phyloP scores from a whole-genome alignment of 495 filamentous ascomycete genomes.

The Xylaria sp. region DNA sequence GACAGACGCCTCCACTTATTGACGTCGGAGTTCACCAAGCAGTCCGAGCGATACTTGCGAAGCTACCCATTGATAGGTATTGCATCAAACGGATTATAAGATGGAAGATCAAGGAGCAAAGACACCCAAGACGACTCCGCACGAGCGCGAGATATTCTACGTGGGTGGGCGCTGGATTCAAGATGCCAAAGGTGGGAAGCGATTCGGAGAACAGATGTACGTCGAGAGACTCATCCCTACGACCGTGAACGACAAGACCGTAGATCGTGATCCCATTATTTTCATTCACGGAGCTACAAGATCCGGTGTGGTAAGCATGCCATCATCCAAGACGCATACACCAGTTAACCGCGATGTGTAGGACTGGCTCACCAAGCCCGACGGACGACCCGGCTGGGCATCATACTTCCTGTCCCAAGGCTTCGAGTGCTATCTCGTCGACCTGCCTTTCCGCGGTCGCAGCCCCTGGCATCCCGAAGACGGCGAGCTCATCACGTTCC shows the following conservation, averaged over 20 bases:
- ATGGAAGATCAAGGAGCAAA: constrained; percentile 10
- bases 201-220: constrained; percentile 60
- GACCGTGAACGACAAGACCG: constrained; percentile 23
- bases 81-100: not conserved
- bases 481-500: constrained; percentile 33
- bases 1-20: not conserved
- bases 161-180: constrained; percentile 55
- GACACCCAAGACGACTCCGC: not conserved
- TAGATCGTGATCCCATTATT: constrained; percentile 53
- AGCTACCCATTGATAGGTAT: not conserved
- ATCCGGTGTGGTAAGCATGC: constrained; percentile 55
- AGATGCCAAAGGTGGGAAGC: constrained; percentile 43
- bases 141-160: constrained; percentile 53
- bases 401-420: constrained; percentile 56
- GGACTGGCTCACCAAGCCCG: constrained; percentile 60
- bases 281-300: constrained; percentile 62
- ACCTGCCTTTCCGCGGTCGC: constrained; percentile 50
- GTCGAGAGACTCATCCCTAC: constrained; percentile 60
- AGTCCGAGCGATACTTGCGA: not conserved
- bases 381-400: constrained; percentile 59
- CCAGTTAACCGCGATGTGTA: constrained; percentile 21
- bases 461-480: constrained; percentile 38
- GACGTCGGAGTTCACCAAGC: not conserved
- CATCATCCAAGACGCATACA: not conserved
- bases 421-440: constrained; percentile 54